These are phyloP conservation scores for Cryphonectria nitschkei DNA, from an alignment of 2,329 filamentous ascomycete genomes.

Conservation along the genomic window DNA sequence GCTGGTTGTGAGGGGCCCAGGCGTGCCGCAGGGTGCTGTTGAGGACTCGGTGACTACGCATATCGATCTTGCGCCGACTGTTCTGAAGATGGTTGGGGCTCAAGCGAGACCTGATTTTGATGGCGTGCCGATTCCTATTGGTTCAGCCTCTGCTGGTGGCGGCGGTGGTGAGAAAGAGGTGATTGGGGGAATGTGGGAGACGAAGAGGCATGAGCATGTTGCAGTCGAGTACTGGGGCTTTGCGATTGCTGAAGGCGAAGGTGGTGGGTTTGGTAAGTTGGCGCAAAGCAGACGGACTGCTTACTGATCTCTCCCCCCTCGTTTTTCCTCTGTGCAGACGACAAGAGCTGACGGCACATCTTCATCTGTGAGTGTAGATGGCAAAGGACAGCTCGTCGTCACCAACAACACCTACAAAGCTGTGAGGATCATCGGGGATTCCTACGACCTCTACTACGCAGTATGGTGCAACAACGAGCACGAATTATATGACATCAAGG, in stretches of 20 bases:
- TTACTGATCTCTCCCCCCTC: neutral
- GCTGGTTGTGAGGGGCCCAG: slow-evolving; percentile 62
- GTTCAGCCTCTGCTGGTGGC: neutral
- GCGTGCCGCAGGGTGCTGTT: slow-evolving; percentile 47
- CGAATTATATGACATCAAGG: slow-evolving; percentile 64
- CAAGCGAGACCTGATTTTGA: slow-evolving; percentile 56
- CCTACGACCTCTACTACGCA: slow-evolving; percentile 63
- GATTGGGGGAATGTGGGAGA: neutral
- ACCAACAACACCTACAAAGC: slow-evolving; percentile 55
- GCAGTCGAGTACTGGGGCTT: slow-evolving; percentile 52
- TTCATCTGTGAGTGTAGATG: slow-evolving; percentile 3
- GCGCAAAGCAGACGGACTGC: neutral
- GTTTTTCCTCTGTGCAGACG: no score
- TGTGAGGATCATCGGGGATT: slow-evolving; percentile 51
- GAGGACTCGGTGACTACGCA: slow-evolving; percentile 60
- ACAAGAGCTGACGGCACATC: neutral
- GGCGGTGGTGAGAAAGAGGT: neutral
- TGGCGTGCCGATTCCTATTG: slow-evolving; percentile 51
- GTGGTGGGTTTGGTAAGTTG: slow-evolving; percentile 21
- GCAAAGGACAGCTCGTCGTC: slow-evolving; percentile 17
- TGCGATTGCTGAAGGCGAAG: slow-evolving; percentile 39
- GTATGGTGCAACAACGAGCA: slow-evolving; percentile 69
- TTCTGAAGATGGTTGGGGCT: slow-evolving; percentile 51
- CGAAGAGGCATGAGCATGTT: slow-evolving; percentile 49
- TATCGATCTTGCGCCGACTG: slow-evolving; percentile 65